phyloP scores from a whole-genome alignment of 108 stramenopile species.

The Pinguiococcus pyrenoidosus region DNA sequence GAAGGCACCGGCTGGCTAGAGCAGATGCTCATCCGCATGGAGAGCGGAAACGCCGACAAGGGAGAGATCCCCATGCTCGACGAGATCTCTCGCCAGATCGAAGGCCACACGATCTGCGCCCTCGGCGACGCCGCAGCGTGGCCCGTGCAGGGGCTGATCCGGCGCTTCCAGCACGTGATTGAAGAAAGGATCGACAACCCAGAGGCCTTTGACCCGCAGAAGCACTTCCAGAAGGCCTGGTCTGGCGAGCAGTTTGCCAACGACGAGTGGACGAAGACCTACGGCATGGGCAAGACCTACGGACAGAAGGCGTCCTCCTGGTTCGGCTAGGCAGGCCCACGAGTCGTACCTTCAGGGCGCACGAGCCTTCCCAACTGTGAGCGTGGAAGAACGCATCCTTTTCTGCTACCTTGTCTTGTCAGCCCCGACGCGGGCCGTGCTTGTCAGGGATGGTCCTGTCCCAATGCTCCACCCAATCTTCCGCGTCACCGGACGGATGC shows the following conservation, averaged over 20 bases:
- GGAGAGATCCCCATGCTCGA: slow-evolving; percentile 99
- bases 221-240: slow-evolving; percentile 90
- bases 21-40: slow-evolving; percentile 53
- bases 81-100: slow-evolving; percentile 96
- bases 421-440: too few species aligned
- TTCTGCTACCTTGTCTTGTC: too few species aligned
- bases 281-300: slow-evolving; percentile 68
- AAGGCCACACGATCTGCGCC: slow-evolving; percentile 99
- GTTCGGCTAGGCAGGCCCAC: too few species aligned
- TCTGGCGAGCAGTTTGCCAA: slow-evolving; percentile 80
- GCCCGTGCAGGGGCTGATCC: slow-evolving; percentile 81
- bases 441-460: too few species aligned
- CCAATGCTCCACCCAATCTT: too few species aligned
- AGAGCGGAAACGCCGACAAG: slow-evolving; percentile 84
- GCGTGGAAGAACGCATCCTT: too few species aligned
- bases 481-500: too few species aligned
- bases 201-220: slow-evolving; percentile 62
- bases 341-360: too few species aligned
- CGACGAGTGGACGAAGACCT: slow-evolving; percentile 66
- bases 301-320: too few species aligned
- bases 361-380: too few species aligned
- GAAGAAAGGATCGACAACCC: slow-evolving; percentile 89
- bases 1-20: slow-evolving; percentile 85
- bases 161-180: slow-evolving; percentile 93
- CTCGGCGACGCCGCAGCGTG: slow-evolving; percentile 99